A percentile compares a stretch with the other conserved stretches of the same genome.
Evolutionary conservation across 1,284 basidiomycete species (phyloP).

Genomic region (Testicularia cyperi): DNA sequence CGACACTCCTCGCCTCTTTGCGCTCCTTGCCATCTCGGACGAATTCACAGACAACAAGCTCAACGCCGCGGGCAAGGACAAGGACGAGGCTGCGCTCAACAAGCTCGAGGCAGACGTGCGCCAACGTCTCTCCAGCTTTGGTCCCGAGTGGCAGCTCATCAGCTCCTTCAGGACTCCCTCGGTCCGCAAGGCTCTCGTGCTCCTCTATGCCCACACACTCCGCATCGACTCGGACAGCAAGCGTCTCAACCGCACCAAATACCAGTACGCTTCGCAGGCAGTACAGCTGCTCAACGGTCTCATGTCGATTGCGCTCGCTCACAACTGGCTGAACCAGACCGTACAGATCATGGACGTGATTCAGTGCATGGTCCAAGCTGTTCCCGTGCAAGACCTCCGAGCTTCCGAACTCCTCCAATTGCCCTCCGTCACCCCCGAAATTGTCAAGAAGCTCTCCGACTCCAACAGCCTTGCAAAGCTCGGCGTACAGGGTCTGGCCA

Average conservation of each 20-base stretch:
- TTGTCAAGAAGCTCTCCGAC: conserved; percentile 24
- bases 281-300: conserved; percentile 73
- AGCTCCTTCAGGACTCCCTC: conserved; percentile 38
- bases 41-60: conserved; percentile 68
- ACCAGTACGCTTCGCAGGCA: conserved; percentile 40
- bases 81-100: conserved; percentile 39
- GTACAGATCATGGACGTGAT: conserved; percentile 79
- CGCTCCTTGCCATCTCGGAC: conserved; percentile 73
- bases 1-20: conserved; percentile 73
- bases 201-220: conserved; percentile 84
- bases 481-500: conserved; percentile 56
- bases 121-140: conserved; percentile 10
- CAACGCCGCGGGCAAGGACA: conserved; percentile 42
- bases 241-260: conserved; percentile 33
- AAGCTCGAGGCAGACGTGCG: conserved; percentile 65
- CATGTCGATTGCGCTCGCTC: conserved; percentile 78
- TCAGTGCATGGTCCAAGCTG: conserved; percentile 80
- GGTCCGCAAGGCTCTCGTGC: conserved; percentile 52
- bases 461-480: conserved; percentile 30
- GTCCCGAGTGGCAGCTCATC: conserved; percentile 40
- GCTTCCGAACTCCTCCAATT: conserved; percentile 53
- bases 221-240: conserved; percentile 61
- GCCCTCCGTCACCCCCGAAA: conserved; percentile 42
- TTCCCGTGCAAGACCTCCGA: conserved; percentile 61
- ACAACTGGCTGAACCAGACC: conserved; percentile 87